Evolutionary conservation across 1,139 yeast species (phyloP).

Genomic region (Starmera stellimalicola): DNA sequence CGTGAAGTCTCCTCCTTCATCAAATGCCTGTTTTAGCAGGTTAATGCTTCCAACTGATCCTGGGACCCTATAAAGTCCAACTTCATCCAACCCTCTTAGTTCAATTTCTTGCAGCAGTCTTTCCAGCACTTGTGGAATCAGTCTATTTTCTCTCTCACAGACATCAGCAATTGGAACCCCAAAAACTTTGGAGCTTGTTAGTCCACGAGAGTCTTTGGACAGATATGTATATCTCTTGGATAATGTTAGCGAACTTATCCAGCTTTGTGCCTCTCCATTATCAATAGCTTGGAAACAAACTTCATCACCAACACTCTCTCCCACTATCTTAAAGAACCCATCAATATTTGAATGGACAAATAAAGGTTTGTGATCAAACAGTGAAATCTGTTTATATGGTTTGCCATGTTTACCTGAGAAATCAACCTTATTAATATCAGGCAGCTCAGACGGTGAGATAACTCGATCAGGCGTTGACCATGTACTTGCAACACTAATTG

Average conservation of each 20-base stretch:
- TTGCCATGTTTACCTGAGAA: conserved; percentile 38
- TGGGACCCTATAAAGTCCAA: conserved; percentile 87
- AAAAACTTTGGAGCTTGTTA: conserved; percentile 46
- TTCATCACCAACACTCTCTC: conserved; percentile 45
- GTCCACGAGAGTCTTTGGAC: conserved; percentile 28
- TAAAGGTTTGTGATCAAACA: conserved; percentile 28
- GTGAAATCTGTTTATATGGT: conserved; percentile 46
- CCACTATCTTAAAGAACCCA: conserved; percentile 50
- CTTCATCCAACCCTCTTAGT: conserved; percentile 75
- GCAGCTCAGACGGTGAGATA: conserved; percentile 48
- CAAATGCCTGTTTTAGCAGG: conserved; percentile 63
- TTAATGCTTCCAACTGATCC: conserved; percentile 78
- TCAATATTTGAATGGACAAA: conserved; percentile 23
- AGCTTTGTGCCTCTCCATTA: conserved; percentile 61
- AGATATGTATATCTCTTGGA: conserved; percentile 34
- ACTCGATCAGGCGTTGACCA: conserved; percentile 41
- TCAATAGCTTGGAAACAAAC: conserved; percentile 59
- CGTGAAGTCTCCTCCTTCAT: conserved; percentile 57
- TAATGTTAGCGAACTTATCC: conserved; percentile 45
- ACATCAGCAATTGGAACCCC: conserved; percentile 81
- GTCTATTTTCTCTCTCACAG: conserved; percentile 58
- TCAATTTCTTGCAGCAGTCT: conserved; percentile 68
- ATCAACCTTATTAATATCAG: conserved; percentile 34
- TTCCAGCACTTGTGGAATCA: conserved; percentile 58
- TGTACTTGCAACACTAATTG: conserved; percentile 28